Evolutionary conservation across 2,329 filamentous ascomycete species (phyloP).

Genomic region (Talaromyces funiculosus): DNA sequence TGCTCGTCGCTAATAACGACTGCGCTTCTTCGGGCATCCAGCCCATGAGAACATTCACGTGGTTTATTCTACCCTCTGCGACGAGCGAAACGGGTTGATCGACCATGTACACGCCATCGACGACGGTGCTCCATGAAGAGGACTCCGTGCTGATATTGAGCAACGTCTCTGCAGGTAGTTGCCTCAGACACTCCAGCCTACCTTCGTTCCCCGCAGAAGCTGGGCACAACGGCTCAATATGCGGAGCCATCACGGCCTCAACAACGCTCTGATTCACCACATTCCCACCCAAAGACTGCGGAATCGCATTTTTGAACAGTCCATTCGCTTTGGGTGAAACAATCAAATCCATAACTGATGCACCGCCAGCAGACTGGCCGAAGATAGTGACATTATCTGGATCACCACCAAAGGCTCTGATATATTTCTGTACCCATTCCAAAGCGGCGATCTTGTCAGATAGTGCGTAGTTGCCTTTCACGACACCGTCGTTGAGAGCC

Average conservation of each 20-base stretch:
- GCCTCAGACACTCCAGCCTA: conserved; percentile 7
- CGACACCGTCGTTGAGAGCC: conserved; percentile 40
- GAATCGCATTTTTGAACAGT: conserved; percentile 7
- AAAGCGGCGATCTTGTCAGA: conserved; percentile 32
- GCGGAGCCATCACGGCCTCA: conserved; percentile 1
- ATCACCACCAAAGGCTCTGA: conserved; percentile 37
- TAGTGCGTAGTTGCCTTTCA: conserved; percentile 32
- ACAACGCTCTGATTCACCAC: conserved; percentile 1
- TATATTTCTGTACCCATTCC: conserved; percentile 38
- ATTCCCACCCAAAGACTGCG: conserved; percentile 11
- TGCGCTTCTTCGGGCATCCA: conserved; percentile 15
- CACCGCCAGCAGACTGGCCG: conserved; percentile 48
- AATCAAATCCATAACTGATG: conserved; percentile 11
- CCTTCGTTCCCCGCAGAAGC: background rate
- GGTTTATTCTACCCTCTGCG: conserved; percentile 3
- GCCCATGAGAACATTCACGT: conserved; percentile 9
- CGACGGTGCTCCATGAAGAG: conserved; percentile 9
- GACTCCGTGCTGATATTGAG: conserved; percentile 7
- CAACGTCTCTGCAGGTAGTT: conserved; percentile 5
- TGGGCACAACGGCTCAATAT: conserved; percentile 6
- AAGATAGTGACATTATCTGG: conserved; percentile 46
- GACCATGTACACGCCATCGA: conserved; percentile 11
- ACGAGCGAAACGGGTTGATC: conserved; percentile 10
- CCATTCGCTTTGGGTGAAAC: conserved; percentile 10
- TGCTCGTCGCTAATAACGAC: conserved; percentile 5